Evolutionary conservation across 2,329 filamentous ascomycete genomes (phyloP), one percentile per base, ranked within the genome.

Genomic region (Dothiorella sarmentorum): DNA sequence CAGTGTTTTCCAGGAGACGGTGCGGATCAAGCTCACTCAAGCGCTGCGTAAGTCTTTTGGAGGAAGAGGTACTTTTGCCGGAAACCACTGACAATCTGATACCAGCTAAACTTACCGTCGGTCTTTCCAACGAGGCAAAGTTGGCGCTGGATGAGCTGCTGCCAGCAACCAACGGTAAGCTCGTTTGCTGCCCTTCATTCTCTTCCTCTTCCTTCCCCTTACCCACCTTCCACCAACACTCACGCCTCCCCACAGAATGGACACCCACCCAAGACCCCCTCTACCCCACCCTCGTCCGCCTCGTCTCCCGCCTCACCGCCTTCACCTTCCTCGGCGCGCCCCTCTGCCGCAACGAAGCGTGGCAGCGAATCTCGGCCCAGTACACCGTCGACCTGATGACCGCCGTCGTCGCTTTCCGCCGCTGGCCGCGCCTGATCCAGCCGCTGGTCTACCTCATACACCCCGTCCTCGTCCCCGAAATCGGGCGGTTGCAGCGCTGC

Each of bases 241-340:
- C n/a, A n/a, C n/a, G n/a, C n/a, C n/a, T 26, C 24, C 2, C 43
- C n/a, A 20, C 13, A 35, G 73, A 75, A 49, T 80, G 76, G 76
- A 76, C 69, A 0, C 53, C 69, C 2, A 66, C 77, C 40, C 71
- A 72, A 26, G 18, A 33, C 4, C 29, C 31, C 20, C 29, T 62
- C 13, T 24, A 37, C 17, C 15, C 20, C 4, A 26, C 29, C 24
- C 18, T 81, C 40, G 72, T 84, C 2, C 73, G 78, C n/a, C 62
- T 78, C 4, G 68, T 78, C 33, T 68, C 72, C 7, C 71, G 75
- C 15, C 65, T 76, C 7, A 74, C 73, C 1, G 71, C 72, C 0
- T 68, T 74, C 17, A 67, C 78, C 35, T 73, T 78, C 51, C 68
- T 74, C 27, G 75, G 76, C 20, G 64, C 69, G 4, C 60, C 62